Evolutionary conservation across 164 flowering plant species (phyloP).

Genomic region (Vitis amurensis): DNA sequence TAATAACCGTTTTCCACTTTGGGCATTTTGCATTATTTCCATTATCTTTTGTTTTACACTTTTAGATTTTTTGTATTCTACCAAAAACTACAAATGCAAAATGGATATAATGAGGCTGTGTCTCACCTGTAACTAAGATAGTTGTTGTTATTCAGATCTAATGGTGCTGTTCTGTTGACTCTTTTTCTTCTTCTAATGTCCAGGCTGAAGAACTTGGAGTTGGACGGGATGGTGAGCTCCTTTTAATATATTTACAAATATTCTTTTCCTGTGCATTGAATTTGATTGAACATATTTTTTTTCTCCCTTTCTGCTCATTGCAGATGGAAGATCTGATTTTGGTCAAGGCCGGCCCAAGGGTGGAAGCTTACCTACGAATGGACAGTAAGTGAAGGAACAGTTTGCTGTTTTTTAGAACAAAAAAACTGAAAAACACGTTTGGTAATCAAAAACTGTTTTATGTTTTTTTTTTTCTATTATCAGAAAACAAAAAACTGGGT

Average conservation of each 20-base stretch:
- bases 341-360: constrained; percentile 28
- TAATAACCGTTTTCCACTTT: background rate
- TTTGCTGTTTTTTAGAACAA: too few species aligned
- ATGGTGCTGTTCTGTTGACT: constrained; percentile 1
- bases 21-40: background rate
- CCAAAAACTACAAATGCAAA: background rate
- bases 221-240: constrained; percentile 31
- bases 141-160: background rate
- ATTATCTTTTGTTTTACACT: background rate
- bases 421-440: too few species aligned
- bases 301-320: background rate
- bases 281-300: background rate
- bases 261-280: background rate
- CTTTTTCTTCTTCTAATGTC: constrained; percentile 1
- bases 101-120: background rate
- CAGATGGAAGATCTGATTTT: constrained; percentile 23
- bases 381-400: constrained; percentile 19
- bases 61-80: background rate
- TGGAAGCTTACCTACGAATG: constrained; percentile 19
- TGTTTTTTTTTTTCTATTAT: too few species aligned
- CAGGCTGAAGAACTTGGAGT: constrained; percentile 32
- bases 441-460: too few species aligned
- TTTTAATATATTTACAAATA: background rate
- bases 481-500: too few species aligned
- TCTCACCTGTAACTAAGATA: background rate